Percentiles rank a stretch among this genome's conserved stretches.
Conservation (phyloP, 2,329 filamentous ascomycete genomes). For the Lomentospora prolificans region DNA sequence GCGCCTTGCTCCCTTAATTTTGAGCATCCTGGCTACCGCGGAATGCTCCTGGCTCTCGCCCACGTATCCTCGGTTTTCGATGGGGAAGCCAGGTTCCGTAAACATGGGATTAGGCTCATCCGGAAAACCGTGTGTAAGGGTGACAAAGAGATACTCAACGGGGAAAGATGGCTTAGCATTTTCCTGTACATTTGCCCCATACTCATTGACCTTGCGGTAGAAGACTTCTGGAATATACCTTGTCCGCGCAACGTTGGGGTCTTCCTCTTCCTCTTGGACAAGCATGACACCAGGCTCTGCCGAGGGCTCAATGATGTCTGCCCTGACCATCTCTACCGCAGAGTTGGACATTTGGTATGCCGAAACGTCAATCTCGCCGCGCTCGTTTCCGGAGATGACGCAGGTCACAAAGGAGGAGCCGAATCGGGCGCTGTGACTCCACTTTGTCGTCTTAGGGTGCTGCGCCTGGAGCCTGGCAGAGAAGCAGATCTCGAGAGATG, state of each 20-base stretch:
- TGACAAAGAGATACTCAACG: conserved; percentile 92
- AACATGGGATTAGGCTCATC: conserved; percentile 70
- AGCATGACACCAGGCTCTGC: conserved; percentile 91
- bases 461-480: conserved; percentile 79
- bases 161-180: conserved; percentile 95
- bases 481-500: conserved; percentile 85
- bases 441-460: conserved; percentile 84
- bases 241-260: conserved; percentile 39
- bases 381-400: conserved; percentile 84
- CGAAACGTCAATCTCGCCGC: conserved; percentile 78
- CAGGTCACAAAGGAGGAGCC: conserved; percentile 97
- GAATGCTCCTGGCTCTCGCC: conserved; percentile 77
- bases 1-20: conserved; percentile 45
- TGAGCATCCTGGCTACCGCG: conserved; percentile 57
- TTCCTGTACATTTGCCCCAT: conserved; percentile 90
- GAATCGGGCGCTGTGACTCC: conserved; percentile 90
- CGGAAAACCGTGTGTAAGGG: conserved; percentile 92
- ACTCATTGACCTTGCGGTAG: conserved; percentile 91
- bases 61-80: conserved; percentile 83
- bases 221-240: conserved; percentile 97
- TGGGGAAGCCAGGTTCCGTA: conserved; percentile 63
- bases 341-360: conserved; percentile 94
- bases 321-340: conserved; percentile 91
- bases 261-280: conserved; percentile 65
- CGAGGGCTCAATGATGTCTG: conserved; percentile 89